Evolutionary conservation across 306 rosid species (phyloP).

Genomic region (Casuarina cunninghamiana): DNA sequence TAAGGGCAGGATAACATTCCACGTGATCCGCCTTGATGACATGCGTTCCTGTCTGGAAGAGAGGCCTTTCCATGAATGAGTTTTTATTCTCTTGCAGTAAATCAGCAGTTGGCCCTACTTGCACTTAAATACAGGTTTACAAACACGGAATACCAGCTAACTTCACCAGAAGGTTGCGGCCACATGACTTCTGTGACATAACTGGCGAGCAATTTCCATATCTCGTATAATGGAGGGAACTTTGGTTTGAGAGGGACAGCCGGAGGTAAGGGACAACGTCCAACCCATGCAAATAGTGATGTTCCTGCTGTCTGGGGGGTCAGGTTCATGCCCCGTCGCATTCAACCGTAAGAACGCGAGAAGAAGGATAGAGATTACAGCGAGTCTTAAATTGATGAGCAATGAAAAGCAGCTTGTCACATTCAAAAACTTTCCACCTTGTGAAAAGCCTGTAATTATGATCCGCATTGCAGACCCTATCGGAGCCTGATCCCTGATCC

Average conservation of each 20-base stretch:
- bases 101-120: constrained; percentile 2
- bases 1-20: constrained; percentile 11
- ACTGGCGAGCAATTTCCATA: constrained; percentile 15
- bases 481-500: too few relatives aligned
- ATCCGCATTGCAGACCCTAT: too few relatives aligned
- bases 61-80: constrained; percentile 2
- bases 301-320: constrained; percentile 13
- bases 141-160: constrained; percentile 15
- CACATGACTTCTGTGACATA: constrained; percentile 33
- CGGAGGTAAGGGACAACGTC: constrained; percentile 15
- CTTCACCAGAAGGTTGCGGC: constrained; percentile 13
- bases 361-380: not conserved
- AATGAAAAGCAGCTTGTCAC: too few relatives aligned
- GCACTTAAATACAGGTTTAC: not conserved
- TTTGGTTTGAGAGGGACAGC: constrained; percentile 21
- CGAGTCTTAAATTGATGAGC: not conserved
- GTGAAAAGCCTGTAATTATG: too few relatives aligned
- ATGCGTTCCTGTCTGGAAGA: not conserved
- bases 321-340: not conserved
- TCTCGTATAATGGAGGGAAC: not conserved
- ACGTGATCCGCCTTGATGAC: not conserved
- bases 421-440: too few relatives aligned
- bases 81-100: not conserved
- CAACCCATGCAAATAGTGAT: constrained; percentile 34
- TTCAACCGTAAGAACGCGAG: not conserved